Evolutionary conservation across 306 rosid genomes (phyloP).

Genomic region (Prosopis cineraria): DNA sequence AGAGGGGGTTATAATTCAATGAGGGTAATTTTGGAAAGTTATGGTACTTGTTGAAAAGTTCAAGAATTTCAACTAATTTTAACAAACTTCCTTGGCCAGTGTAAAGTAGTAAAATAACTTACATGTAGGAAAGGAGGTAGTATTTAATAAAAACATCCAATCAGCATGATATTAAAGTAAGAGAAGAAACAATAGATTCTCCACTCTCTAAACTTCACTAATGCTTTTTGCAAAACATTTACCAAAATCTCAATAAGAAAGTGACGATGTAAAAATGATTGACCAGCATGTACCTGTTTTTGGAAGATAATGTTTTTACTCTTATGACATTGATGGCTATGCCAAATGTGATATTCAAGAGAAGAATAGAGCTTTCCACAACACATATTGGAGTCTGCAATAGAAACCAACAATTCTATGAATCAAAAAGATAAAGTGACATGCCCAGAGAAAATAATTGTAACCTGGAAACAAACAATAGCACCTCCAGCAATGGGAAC

Average conservation of each 20-base stretch:
- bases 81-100: not conserved
- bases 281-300: constrained; percentile 55
- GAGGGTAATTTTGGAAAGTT: not conserved
- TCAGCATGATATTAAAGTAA: not conserved
- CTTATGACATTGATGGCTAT: constrained; percentile 67
- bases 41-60: not conserved
- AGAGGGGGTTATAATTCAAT: not conserved
- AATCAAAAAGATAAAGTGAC: constrained; percentile 2
- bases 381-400: constrained; percentile 53
- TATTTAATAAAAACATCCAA: not conserved
- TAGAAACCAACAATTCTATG: constrained; percentile 7
- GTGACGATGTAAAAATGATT: constrained; percentile 17
- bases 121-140: not conserved
- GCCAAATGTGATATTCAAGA: constrained; percentile 65
- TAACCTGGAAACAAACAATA: constrained; percentile 13
- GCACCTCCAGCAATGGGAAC: constrained; percentile 62
- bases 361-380: constrained; percentile 51
- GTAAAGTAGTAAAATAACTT: not conserved
- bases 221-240: not conserved
- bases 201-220: constrained; percentile 16
- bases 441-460: constrained; percentile 16
- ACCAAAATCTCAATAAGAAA: constrained; percentile 26
- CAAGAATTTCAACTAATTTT: not conserved
- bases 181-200: constrained; percentile 5
- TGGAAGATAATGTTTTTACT: constrained; percentile 51